Evolutionary conservation across 345 rosid species (phyloP), one percentile per base, ranked within the genome.

Genomic region (Aethionema arabicum): DNA sequence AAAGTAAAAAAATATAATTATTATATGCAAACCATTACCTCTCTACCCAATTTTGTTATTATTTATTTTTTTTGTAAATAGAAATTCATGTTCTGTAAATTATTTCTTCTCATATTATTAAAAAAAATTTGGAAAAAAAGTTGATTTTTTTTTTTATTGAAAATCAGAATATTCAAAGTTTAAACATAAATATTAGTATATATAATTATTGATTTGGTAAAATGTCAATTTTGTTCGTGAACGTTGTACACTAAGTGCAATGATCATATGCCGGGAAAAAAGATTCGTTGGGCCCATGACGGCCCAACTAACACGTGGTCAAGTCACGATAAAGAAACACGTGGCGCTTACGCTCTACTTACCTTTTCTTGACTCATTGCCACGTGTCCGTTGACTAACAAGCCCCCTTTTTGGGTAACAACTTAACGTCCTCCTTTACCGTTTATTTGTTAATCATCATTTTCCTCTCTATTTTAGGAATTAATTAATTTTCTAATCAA

Each of bases 231-330:
- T 54, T 42, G 12, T 64, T 35, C 0, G 11, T 35, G 8, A 33
- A 63, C 27, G 41, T 39, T 51, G 43, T 42, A 11, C 29, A 47
- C 8, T 52, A 32, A 41, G 8, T 6, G 12, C 32, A 68, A 58
- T 48, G 30, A 31, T 48, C 11, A 50, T 61, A 6, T 39, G 32
- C 11, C 9, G n/a, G 42, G 5, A 47, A 60, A 10, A 12, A 57
- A 46, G n/a, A 12, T 38, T 32, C 5, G 39, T 7, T 48, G 66
- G 72, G 61, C 56, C 76, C 61, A 35, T 63, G 41, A 56, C 3
- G 42, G 65, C 69, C 64, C 69, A 70, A 33, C 40, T 56, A 74
- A 77, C 81, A 79, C 68, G 78, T 77, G 80, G 68, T 63, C 74
- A 68, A 70, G 36, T 71, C 82, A 68, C 38, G 32, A 55, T 6